Evolutionary conservation across 2,329 filamentous ascomycete species (phyloP).

Genomic region (Curvularia hawaiiensis): DNA sequence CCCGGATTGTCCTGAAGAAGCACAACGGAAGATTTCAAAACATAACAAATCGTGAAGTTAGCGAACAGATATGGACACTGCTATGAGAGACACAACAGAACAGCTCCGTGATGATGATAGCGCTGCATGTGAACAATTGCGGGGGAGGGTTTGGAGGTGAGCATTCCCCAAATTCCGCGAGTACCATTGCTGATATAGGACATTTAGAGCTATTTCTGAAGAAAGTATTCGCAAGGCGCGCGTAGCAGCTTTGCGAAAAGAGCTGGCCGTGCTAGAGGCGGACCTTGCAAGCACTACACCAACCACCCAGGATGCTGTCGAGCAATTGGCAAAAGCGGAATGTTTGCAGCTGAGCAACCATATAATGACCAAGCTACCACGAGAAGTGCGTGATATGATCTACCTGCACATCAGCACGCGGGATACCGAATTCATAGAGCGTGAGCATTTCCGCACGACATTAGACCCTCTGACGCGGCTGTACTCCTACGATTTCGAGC

Average conservation of each 20-base stretch:
- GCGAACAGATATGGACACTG: not conserved
- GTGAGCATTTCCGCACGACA: conserved; percentile 29
- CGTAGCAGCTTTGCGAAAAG: conserved; percentile 8
- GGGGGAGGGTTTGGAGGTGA: conserved; percentile 5
- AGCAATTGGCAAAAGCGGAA: conserved; percentile 22
- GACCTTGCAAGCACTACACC: conserved; percentile 10
- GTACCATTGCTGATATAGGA: not conserved
- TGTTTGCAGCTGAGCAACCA: conserved; percentile 16
- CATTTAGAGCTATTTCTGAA: conserved; percentile 5
- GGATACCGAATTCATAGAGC: conserved; percentile 18
- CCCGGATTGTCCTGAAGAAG: not conserved
- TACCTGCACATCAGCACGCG: conserved; percentile 22
- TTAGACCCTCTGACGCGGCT: conserved; percentile 22
- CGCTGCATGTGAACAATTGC: not conserved
- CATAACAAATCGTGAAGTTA: not conserved
- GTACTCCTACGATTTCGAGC: conserved; percentile 21
- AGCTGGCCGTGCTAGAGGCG: conserved; percentile 14
- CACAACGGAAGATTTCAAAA: not conserved
- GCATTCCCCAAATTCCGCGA: not conserved
- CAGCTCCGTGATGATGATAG: not conserved
- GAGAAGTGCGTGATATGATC: conserved; percentile 30
- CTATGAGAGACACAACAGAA: not conserved
- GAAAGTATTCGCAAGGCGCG: conserved; percentile 11
- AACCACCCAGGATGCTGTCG: conserved; percentile 11
- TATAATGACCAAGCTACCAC: conserved; percentile 17